These are phyloP conservation scores for Scutellaria minor DNA, from an alignment of 257 asterid species.

Conservation along the genomic window DNA sequence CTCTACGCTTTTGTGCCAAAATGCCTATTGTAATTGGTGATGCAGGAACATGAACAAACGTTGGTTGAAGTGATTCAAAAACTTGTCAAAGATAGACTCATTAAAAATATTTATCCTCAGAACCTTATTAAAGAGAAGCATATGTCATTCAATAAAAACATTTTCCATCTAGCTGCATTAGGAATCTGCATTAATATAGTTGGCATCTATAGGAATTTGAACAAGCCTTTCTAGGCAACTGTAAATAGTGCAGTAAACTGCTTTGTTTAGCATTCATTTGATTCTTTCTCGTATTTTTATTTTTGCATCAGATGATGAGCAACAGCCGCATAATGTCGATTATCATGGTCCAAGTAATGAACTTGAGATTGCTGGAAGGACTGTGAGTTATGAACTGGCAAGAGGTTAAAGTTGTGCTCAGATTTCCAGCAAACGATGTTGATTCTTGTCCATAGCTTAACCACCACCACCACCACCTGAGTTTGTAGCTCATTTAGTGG, in stretches of 20 bases:
- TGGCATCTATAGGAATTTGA: background rate
- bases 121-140: background rate
- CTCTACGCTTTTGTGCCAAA: conserved; percentile 23
- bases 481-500: background rate
- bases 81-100: conserved; percentile 43
- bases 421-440: conserved; percentile 40
- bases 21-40: conserved; percentile 31
- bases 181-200: background rate
- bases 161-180: background rate
- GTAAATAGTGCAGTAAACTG: background rate
- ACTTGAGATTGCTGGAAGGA: conserved; percentile 44
- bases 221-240: background rate
- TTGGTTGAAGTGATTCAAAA: conserved; percentile 77
- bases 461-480: background rate
- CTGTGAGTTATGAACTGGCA: conserved; percentile 40
- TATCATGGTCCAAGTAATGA: conserved; percentile 39
- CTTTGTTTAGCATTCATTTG: background rate
- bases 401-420: conserved; percentile 36
- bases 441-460: conserved; percentile 40
- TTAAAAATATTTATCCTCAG: background rate
- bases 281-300: conserved; percentile 21
- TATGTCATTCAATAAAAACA: too few relatives aligned
- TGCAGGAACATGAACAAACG: conserved; percentile 93
- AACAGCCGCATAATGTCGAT: conserved; percentile 38
- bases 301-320: conserved; percentile 55